Evolutionary conservation across 108 stramenopile genomes (phyloP).

Genomic region (Cyclotella cryptica): DNA sequence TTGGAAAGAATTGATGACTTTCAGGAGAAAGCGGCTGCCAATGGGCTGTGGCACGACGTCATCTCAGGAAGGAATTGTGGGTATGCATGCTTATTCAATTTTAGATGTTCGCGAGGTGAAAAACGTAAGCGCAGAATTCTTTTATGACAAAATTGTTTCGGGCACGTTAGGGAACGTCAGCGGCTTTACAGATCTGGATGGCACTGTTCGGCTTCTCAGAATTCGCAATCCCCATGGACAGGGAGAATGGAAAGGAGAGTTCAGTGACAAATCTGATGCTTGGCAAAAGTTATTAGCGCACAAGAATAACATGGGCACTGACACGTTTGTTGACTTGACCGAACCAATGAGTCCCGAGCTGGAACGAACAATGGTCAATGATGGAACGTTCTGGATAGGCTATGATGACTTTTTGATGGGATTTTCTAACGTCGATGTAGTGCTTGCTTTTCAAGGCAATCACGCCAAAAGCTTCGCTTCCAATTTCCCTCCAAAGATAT

Average conservation of each 20-base stretch:
- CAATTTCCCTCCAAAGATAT: constrained; percentile 70
- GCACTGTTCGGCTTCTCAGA: constrained; percentile 77
- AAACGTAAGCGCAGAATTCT: constrained; percentile 68
- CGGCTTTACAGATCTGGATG: constrained; percentile 73
- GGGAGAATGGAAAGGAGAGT: constrained; percentile 87
- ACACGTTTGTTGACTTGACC: constrained; percentile 34
- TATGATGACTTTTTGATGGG: constrained; percentile 76
- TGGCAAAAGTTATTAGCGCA: constrained; percentile 65
- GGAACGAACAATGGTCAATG: constrained; percentile 65
- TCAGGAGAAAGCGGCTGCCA: constrained; percentile 55
- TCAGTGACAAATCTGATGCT: constrained; percentile 53
- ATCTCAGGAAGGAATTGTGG: constrained; percentile 80
- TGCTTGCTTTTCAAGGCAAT: constrained; percentile 69
- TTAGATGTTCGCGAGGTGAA: constrained; percentile 87
- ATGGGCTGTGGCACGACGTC: constrained; percentile 82
- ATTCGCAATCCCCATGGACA: constrained; percentile 86
- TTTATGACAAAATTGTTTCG: constrained; percentile 51
- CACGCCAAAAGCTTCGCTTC: constrained; percentile 68
- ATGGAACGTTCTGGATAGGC: constrained; percentile 83
- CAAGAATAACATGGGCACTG: constrained; percentile 36
- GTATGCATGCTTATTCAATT: constrained; percentile 94
- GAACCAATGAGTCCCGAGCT: constrained; percentile 45
- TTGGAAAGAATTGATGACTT: constrained; percentile 71
- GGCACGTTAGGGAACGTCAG: constrained; percentile 59
- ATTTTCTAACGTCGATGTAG: constrained; percentile 77